Evolutionary conservation across 345 rosid genomes (phyloP), one percentile per base, ranked within the genome.

Genomic region (Rhodomyrtus tomentosa): DNA sequence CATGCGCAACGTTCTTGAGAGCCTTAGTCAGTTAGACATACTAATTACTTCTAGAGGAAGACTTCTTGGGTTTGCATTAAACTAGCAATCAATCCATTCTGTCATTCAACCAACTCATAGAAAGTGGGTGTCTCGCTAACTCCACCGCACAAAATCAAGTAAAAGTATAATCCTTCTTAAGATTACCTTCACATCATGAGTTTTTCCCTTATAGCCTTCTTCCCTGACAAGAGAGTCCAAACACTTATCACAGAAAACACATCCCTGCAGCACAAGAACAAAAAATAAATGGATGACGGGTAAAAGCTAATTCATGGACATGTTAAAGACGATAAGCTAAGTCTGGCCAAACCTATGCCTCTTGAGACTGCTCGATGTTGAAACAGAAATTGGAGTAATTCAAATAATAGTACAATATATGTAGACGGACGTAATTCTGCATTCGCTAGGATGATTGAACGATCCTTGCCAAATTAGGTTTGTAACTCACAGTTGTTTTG

Each of bases 151-250:
- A 10, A 52, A 81, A 1, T 36, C 38, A 81, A 81, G 58, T 50
- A 50, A 81, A 53, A 16, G 11, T 18, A 68, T 68, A 68, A 68
- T 68, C 4, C 79, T 68, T 36, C 25, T 81, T 50, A 24, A 81
- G 79, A 83, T 81, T 89, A 96, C 98, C 96, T 96, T 96, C 86
- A 96, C 36, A 85, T 96, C 98, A 4, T 55, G 93, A 82, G 92
- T 86, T 91, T 91, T 95, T 49, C 11, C 50, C 95, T 94, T 91
- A 84, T 95, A 95, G 85, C 99, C 98, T 12, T 91, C 98, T 89
- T 93, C 92, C 87, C 93, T 91, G 51, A 96, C 91, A 90, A 95
- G 96, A 90, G 93, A 95, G 88, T 96, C 95, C 95, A 95, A n/a
- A n/a, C n/a, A n/a, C n/a, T n/a, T n/a, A n/a, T n/a, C n/a, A n/a